Percentiles rank a stretch among this genome's conserved stretches.
Evolutionary conservation across 2,329 filamentous ascomycete species (phyloP).

Genomic region (Aspergillus ibericus): DNA sequence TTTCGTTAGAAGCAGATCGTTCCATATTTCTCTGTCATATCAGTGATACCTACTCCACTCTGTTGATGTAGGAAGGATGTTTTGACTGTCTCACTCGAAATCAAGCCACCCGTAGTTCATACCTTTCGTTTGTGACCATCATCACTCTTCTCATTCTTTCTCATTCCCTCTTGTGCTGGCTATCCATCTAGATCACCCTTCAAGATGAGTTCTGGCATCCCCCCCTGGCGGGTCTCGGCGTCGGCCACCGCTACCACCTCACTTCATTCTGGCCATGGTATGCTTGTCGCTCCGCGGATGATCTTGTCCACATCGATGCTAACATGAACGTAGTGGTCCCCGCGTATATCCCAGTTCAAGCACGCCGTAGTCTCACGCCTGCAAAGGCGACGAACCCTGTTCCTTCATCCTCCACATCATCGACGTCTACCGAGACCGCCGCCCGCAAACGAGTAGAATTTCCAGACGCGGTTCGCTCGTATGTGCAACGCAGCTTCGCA

Average conservation of each 20-base stretch:
- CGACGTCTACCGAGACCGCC: conserved; percentile 39
- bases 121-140: conserved; percentile 15
- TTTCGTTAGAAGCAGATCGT: neutral
- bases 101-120: conserved; percentile 20
- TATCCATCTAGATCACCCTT: conserved; percentile 17
- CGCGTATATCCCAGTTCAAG: conserved; percentile 62
- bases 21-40: neutral
- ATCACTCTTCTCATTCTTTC: conserved; percentile 7
- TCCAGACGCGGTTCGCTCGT: conserved; percentile 77
- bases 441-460: conserved; percentile 65
- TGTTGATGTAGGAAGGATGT: conserved; percentile 16
- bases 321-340: conserved; percentile 42
- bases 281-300: conserved; percentile 13
- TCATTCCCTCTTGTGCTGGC: conserved; percentile 12
- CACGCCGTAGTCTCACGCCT: conserved; percentile 60
- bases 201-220: conserved; percentile 41
- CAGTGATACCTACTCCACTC: neutral
- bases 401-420: conserved; percentile 24
- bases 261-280: conserved; percentile 36
- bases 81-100: conserved; percentile 13
- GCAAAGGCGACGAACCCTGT: conserved; percentile 25
- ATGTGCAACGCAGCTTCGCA: conserved; percentile 87
- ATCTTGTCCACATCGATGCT: conserved; percentile 10
- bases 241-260: conserved; percentile 30
- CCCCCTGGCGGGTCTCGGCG: conserved; percentile 40